Evolutionary conservation across 208 protist genomes (phyloP), one percentile per base, ranked within the genome.

Genomic region (Crithidia acanthocephali): DNA sequence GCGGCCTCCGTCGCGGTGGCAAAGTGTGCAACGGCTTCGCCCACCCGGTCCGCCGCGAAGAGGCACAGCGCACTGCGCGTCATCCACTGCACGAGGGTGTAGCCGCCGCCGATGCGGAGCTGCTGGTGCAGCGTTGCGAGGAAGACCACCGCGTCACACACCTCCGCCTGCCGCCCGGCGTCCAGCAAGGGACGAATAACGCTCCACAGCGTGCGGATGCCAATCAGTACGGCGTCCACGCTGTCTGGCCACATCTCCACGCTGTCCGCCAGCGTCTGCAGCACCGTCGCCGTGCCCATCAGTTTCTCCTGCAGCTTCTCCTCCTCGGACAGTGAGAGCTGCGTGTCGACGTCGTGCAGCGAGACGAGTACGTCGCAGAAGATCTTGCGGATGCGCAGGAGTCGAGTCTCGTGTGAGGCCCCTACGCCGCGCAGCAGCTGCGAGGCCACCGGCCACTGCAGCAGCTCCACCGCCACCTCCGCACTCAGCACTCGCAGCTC

Each of bases 401-500:
- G 64, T 15, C 71, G 81, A 11, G 82, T 88, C 37, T 78, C 75
- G 20, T 86, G 72, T 0, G 62, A 47, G 9, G 48, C 18, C 18
- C 66, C 66, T n/a, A 70, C 13, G 25, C 42, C 59, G 6, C 76
- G 61, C 22, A 85, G 66, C 42, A 84, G 89, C 42, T 72, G 47
- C 18, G 81, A 67, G 0, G 91, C 91, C 20, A 85, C 62, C 2
- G 56, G 53, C 91, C 91, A 96, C 37, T 81, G 71, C 42, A 76
- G 74, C 51, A 90, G 75, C 42, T 81, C 70, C 3, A 96, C 86
- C 2, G 91, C 88, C 22, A 81, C 81, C 53, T 96, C 91, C 40
- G 84, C 85, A 70, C 88, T 92, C 20, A 92, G 71, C 25, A 93
- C 83, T 45, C 85, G 86, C 45, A 95, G 59, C 51, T 93, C 90